A percentile compares a stretch with the other conserved stretches of the same genome.
Conservation (phyloP, 192 early-diverging fungal species). For the Powellomyces hirtus region DNA sequence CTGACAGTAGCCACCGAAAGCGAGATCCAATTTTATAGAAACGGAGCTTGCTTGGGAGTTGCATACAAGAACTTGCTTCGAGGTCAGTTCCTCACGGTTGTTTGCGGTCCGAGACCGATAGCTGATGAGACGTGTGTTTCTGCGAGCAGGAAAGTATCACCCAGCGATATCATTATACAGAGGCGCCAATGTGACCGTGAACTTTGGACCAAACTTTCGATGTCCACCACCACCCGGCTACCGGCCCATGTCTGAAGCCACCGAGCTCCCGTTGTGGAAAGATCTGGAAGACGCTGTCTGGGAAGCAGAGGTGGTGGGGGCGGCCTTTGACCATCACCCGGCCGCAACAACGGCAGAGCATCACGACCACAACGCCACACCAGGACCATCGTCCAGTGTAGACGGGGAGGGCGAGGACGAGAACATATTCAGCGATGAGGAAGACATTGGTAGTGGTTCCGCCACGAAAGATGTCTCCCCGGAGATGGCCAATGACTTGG, state of each 20-base stretch:
- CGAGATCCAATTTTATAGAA: conserved; percentile 65
- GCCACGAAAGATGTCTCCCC: too few species aligned
- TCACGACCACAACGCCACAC: background rate
- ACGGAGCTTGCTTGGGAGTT: conserved; percentile 63
- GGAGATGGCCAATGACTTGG: background rate
- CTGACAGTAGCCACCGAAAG: conserved; percentile 42
- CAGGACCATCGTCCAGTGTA: background rate
- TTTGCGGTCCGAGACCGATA: too few species aligned
- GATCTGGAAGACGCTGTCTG: background rate
- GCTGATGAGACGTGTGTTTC: too few species aligned
- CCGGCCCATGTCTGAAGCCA: conserved; percentile 31
- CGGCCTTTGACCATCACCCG: background rate
- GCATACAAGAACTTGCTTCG: conserved; percentile 63
- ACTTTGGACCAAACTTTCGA: conserved; percentile 69
- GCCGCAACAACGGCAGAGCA: background rate
- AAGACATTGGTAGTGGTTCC: too few species aligned
- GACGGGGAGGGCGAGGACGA: conserved; percentile 15
- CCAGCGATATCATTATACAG: conserved; percentile 70
- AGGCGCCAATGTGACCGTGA: conserved; percentile 60
- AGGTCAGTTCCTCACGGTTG: too few species aligned
- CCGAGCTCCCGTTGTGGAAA: background rate
- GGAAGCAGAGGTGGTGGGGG: background rate
- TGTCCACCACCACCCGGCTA: conserved; percentile 51
- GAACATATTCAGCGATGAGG: background rate
- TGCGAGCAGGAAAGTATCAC: conserved; percentile 65